These are phyloP conservation scores for Calonectria multiphialidica DNA, from an alignment of 2,329 filamentous ascomycete species.

Conservation along the genomic window DNA sequence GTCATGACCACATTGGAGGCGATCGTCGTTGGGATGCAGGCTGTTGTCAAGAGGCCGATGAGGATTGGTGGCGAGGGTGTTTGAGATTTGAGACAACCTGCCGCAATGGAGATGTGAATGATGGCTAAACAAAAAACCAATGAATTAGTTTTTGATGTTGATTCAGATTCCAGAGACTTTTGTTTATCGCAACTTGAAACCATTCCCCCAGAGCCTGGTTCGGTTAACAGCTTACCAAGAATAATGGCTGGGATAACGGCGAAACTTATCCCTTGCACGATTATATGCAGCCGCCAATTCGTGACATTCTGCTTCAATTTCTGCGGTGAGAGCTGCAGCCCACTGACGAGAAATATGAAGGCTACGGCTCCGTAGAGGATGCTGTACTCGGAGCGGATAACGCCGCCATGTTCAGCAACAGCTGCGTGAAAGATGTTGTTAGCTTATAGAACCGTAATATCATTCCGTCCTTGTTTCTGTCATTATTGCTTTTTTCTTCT, in stretches of 20 bases:
- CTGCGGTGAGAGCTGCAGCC: constrained; percentile 73
- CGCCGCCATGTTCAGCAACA: constrained; percentile 61
- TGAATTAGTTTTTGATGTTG: neutral
- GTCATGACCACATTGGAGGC: constrained; percentile 83
- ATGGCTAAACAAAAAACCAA: constrained; percentile 49
- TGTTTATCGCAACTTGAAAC: neutral
- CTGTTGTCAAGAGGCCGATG: constrained; percentile 75
- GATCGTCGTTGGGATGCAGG: constrained; percentile 80
- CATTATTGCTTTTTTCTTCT: neutral
- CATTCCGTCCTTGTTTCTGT: neutral
- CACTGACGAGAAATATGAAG: constrained; percentile 79
- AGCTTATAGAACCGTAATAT: constrained; percentile 7
- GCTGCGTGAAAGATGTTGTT: constrained; percentile 45
- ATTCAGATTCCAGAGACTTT: neutral
- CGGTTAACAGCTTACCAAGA: constrained; percentile 58
- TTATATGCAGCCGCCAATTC: constrained; percentile 76
- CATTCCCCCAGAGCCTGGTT: neutral
- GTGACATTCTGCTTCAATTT: constrained; percentile 71
- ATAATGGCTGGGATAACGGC: constrained; percentile 74
- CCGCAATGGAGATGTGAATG: constrained; percentile 60
- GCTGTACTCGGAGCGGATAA: constrained; percentile 66
- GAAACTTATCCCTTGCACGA: constrained; percentile 77
- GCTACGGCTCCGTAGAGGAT: constrained; percentile 78
- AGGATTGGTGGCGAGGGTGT: constrained; percentile 74
- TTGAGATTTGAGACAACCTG: constrained; percentile 60